Conservation (phyloP, 1,284 basidiomycete genomes). For the Sutorius eximius region DNA sequence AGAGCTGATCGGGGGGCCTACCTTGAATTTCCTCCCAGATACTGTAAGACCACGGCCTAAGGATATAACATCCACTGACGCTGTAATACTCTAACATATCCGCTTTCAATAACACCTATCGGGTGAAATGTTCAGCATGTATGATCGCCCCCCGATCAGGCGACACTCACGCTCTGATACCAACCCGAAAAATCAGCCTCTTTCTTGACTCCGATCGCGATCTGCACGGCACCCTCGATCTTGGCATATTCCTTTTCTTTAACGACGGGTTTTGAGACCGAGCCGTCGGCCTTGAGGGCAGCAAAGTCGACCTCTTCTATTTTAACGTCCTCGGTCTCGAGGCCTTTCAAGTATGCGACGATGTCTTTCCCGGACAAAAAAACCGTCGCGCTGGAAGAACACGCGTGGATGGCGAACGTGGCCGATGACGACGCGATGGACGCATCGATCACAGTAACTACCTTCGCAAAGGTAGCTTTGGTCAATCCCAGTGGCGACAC, state of each 20-base stretch:
- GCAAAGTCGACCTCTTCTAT: slow-evolving; percentile 75
- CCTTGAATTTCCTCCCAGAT: slow-evolving; percentile 97
- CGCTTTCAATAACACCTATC: slow-evolving; percentile 92
- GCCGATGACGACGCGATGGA: slow-evolving; percentile 68
- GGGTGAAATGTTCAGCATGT: slow-evolving; percentile 5
- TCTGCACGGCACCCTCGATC: slow-evolving; percentile 86
- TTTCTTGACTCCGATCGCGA: slow-evolving; percentile 93
- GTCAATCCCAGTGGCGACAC: slow-evolving; percentile 81
- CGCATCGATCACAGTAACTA: slow-evolving; percentile 76
- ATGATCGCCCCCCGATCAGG: background rate
- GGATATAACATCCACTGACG: slow-evolving; percentile 98
- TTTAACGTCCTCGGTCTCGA: slow-evolving; percentile 65
- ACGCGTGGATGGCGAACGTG: slow-evolving; percentile 73
- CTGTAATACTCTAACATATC: slow-evolving; percentile 99
- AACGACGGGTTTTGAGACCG: slow-evolving; percentile 42
- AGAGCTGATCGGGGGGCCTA: slow-evolving; percentile 47
- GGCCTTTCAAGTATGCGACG: slow-evolving; percentile 65
- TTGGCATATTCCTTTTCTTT: slow-evolving; percentile 76
- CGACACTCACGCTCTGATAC: slow-evolving; percentile 82
- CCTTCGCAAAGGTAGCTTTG: slow-evolving; percentile 69
- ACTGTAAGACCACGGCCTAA: slow-evolving; percentile 95
- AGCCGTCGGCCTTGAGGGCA: slow-evolving; percentile 53
- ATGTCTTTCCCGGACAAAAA: slow-evolving; percentile 80
- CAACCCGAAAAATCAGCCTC: slow-evolving; percentile 91
- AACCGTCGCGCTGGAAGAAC: slow-evolving; percentile 68